Conservation (phyloP, 768 basidiomycete genomes). For the Trametes meyenii region DNA sequence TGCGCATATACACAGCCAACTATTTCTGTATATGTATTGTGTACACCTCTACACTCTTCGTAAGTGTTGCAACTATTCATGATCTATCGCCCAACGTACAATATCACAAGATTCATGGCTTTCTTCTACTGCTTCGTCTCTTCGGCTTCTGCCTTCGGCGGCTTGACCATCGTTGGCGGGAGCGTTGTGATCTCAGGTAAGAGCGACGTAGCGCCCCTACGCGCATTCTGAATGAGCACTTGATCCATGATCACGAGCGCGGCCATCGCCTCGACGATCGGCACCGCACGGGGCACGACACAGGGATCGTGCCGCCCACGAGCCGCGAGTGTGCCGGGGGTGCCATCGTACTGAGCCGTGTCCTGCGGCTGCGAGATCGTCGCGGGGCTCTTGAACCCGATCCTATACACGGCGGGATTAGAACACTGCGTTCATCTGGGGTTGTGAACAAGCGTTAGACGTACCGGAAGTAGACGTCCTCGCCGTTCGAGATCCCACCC, state of each 20-base stretch:
- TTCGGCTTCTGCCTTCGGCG: slow-evolving; percentile 27
- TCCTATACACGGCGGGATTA: slow-evolving; percentile 35
- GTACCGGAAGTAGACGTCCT: slow-evolving; percentile 87
- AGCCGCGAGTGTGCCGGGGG: slow-evolving; percentile 83
- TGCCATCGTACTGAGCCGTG: slow-evolving; percentile 94
- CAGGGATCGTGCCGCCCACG: slow-evolving; percentile 96
- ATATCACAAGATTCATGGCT: no score
- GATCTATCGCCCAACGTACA: no score
- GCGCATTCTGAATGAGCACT: slow-evolving; percentile 86
- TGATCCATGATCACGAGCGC: slow-evolving; percentile 94
- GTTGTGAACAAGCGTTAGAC: background rate
- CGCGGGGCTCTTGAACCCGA: slow-evolving; percentile 98
- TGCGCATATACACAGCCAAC: no score
- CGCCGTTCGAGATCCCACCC: slow-evolving; percentile 97
- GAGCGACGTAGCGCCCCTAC: slow-evolving; percentile 69
- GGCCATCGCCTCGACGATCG: slow-evolving; percentile 99
- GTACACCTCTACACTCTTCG: background rate
- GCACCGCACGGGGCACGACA: slow-evolving; percentile 95
- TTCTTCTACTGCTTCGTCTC: background rate
- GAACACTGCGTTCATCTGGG: background rate
- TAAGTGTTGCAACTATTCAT: no score
- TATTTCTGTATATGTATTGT: background rate
- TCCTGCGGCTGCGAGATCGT: slow-evolving; percentile 92
- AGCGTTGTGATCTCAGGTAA: slow-evolving; percentile 89
- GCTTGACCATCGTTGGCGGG: slow-evolving; percentile 89